A percentile compares a stretch with the other conserved stretches of the same genome.
These are phyloP conservation scores for Golubevia sp. DNA, from an alignment of 1,284 basidiomycete species.

Conservation along the genomic window DNA sequence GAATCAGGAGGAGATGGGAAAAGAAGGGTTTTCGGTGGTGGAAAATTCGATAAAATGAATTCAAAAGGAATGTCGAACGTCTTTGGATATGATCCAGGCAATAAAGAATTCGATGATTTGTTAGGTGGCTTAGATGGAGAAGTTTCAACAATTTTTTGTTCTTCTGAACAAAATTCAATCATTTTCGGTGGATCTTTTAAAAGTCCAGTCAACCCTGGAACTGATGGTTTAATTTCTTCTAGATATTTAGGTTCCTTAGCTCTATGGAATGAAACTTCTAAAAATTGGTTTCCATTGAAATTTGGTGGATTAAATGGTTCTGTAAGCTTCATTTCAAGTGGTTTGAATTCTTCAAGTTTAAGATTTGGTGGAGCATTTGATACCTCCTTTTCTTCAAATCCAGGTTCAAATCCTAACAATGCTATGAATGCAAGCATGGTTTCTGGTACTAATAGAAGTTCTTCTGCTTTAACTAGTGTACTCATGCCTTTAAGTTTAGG, in stretches of 20 bases:
- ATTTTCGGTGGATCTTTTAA: conserved; percentile 40
- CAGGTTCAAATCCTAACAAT: conserved; percentile 13
- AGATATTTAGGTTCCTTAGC: conserved; percentile 41
- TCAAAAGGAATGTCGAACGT: conserved; percentile 37
- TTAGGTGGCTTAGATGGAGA: conserved; percentile 41
- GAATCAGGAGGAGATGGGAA: too few relatives aligned
- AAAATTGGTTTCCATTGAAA: conserved; percentile 28
- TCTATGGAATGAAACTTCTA: conserved; percentile 23
- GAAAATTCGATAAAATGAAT: conserved; percentile 36
- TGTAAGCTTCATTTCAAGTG: conserved; percentile 31
- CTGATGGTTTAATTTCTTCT: conserved; percentile 5
- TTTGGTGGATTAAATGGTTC: conserved; percentile 48
- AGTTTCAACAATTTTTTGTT: conserved; percentile 35
- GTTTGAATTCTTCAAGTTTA: conserved; percentile 30
- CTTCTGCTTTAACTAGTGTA: conserved; percentile 32
- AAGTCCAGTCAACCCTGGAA: conserved; percentile 10
- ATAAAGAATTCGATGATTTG: conserved; percentile 21
- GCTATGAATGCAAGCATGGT: background rate
- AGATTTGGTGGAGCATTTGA: conserved; percentile 42
- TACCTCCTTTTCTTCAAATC: conserved; percentile 19
- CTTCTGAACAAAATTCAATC: conserved; percentile 27
- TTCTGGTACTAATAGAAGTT: conserved; percentile 43
- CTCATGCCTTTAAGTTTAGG: conserved; percentile 41
- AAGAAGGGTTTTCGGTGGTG: conserved; percentile 35
- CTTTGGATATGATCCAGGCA: conserved; percentile 33